Percentiles rank a stretch among this genome's conserved stretches.
phyloP scores from a whole-genome alignment of 2,329 filamentous ascomycete species.

The Hypomyces perniciosus region DNA sequence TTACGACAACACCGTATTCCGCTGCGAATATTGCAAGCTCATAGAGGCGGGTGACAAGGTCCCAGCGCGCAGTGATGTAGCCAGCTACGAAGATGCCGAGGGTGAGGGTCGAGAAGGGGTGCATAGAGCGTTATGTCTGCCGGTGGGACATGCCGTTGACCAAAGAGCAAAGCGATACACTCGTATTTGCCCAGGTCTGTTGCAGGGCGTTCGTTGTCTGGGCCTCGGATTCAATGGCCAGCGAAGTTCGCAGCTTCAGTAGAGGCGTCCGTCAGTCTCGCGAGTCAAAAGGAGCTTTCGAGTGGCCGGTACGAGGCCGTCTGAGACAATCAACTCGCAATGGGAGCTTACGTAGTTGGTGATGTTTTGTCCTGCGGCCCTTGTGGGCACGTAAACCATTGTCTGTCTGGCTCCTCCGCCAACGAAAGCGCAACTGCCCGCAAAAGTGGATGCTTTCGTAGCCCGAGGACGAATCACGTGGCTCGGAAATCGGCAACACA shows the following conservation, averaged over 20 bases:
- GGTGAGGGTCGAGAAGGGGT: slow-evolving; percentile 94
- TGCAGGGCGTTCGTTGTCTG: too few relatives aligned
- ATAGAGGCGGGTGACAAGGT: slow-evolving; percentile 93
- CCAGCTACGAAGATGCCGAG: slow-evolving; percentile 98
- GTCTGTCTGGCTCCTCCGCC: slow-evolving; percentile 6
- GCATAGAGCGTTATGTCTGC: slow-evolving; percentile 62
- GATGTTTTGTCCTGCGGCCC: neutral
- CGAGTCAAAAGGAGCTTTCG: too few relatives aligned
- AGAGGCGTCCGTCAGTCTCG: too few relatives aligned
- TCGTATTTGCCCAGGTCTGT: too few relatives aligned
- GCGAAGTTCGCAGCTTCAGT: too few relatives aligned
- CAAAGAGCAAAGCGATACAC: neutral
- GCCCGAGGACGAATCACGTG: slow-evolving; percentile 28
- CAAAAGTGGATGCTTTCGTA: slow-evolving; percentile 29
- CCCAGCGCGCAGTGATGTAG: slow-evolving; percentile 99
- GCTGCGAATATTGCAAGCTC: slow-evolving; percentile 95
- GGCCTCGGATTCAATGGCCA: too few relatives aligned
- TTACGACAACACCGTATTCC: slow-evolving; percentile 95
- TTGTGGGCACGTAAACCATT: neutral
- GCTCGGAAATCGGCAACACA: slow-evolving; percentile 5
- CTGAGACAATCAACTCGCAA: too few relatives aligned
- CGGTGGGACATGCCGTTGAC: slow-evolving; percentile 38
- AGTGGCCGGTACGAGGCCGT: too few relatives aligned
- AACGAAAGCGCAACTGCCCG: slow-evolving; percentile 7
- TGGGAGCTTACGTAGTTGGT: neutral